Conservation (phyloP, 345 rosid species). For the Eutrema heterophyllum region DNA sequence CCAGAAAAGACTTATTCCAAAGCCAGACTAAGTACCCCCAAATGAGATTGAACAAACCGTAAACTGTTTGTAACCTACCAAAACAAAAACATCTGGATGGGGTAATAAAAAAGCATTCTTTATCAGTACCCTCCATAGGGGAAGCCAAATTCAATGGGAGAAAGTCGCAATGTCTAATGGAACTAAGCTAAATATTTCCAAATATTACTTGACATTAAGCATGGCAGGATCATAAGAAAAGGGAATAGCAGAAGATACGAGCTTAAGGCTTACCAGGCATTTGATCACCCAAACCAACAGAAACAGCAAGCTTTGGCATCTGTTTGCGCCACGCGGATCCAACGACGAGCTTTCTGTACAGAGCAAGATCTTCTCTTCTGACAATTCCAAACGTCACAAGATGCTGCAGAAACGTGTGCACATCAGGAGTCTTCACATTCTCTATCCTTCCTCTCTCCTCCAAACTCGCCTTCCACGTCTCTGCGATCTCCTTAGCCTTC, state of each 20-base stretch:
- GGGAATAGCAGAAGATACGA: background rate
- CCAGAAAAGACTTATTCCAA: background rate
- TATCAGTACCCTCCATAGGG: background rate
- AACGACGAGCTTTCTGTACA: conserved; percentile 88
- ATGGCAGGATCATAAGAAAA: background rate
- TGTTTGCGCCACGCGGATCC: conserved; percentile 98
- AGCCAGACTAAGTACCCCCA: background rate
- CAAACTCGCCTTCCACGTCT: conserved; percentile 84
- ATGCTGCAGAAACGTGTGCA: conserved; percentile 94
- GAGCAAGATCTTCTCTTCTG: conserved; percentile 59
- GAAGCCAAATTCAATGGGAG: background rate
- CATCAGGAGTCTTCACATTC: conserved; percentile 95
- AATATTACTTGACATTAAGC: background rate
- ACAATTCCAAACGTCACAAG: conserved; percentile 93
- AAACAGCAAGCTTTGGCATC: conserved; percentile 97
- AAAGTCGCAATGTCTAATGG: background rate
- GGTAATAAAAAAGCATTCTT: background rate
- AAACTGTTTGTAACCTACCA: too few species aligned
- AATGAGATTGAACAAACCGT: background rate
- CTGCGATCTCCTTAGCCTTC: conserved; percentile 78
- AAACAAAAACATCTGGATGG: background rate
- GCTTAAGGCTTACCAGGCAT: conserved; percentile 73
- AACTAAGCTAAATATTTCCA: background rate
- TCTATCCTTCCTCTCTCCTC: conserved; percentile 92
- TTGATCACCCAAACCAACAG: conserved; percentile 82